A percentile compares a stretch with the other conserved stretches of the same genome.
phyloP scores from a whole-genome alignment of 768 basidiomycete species.

The Auriscalpium orientale region DNA sequence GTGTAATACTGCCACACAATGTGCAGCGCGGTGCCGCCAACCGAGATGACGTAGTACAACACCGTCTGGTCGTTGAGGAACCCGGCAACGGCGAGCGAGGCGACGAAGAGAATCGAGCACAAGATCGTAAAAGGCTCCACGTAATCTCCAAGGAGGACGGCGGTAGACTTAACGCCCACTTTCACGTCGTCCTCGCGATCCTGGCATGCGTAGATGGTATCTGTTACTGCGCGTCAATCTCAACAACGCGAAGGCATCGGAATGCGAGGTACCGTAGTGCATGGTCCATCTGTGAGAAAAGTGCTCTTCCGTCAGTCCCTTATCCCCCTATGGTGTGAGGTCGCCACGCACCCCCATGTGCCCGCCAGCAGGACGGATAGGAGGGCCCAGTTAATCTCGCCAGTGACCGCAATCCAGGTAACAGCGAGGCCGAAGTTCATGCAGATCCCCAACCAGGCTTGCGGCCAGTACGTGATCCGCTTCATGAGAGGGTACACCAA shows the following conservation, averaged over 20 bases:
- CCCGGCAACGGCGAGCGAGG: constrained; percentile 46
- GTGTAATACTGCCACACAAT: constrained; percentile 19
- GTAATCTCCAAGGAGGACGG: constrained; percentile 60
- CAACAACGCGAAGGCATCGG: background rate
- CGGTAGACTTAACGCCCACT: constrained; percentile 68
- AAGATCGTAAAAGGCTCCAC: constrained; percentile 48
- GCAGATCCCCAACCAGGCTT: constrained; percentile 46
- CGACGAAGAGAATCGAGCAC: constrained; percentile 47
- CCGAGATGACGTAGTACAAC: constrained; percentile 15
- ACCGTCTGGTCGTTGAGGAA: constrained; percentile 27
- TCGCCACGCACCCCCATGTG: constrained; percentile 14
- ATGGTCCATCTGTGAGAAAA: constrained; percentile 32
- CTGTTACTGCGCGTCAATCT: constrained; percentile 12
- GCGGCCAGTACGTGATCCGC: constrained; percentile 53
- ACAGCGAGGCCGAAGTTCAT: constrained; percentile 48
- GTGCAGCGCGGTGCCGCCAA: constrained; percentile 16
- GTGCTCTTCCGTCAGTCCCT: constrained; percentile 23
- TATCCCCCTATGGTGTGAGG: background rate
- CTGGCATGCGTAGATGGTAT: constrained; percentile 74
- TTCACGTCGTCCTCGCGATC: constrained; percentile 68
- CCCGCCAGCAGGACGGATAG: constrained; percentile 14
- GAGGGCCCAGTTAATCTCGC: constrained; percentile 20
- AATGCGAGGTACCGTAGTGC: constrained; percentile 27
- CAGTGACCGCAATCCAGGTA: constrained; percentile 39
- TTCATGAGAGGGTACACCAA: constrained; percentile 47